Base-by-base conservation (phyloP, 2,329 filamentous ascomycete genomes). In the Trichoderma simmonsii region DNA sequence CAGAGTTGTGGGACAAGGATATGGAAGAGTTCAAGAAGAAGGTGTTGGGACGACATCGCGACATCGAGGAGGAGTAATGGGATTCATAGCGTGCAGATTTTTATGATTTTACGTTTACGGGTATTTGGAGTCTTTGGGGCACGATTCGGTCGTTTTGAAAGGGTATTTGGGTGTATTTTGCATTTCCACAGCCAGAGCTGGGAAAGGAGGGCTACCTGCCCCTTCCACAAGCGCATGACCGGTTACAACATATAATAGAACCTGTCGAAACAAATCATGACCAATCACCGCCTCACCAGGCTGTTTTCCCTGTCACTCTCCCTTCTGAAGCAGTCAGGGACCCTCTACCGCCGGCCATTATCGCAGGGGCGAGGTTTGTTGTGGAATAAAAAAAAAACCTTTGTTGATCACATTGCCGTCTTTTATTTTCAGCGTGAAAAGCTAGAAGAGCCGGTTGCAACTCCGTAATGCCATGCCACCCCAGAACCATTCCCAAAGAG, bases 1-100 rank as follows among this genome's bases (percentile, higher is more conserved):
- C 97, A 18, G 93, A 97, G 81, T 87, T 99, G 56, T 99, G 96
- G 95, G 95, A 98, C 81, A 94, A 91, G 77, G 90, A 98, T 80
- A 86, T 90, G 48, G 90, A 89, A 60, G 93, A 97, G 81, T 98
- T 96, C 87, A 94, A 97, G 88, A 89, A 89, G 75, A 91, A 91
- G 83, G 89, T 92, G 39, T 77, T 88, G 74, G 88, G 83, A 63
- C 86, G 90, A 73, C 89, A 92, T 82, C 85, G 85, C 61, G 90
- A 91, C 75, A 81, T 91, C 32, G 90, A 91, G 73, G 90, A 91
- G 74, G 89, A 91, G 77, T 73, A 54, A 64, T 56, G 68, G 51
- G 36, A 36, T 57, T 59, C 26, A 43, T 70, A 64, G 66, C 65
- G 61, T 65, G 54, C 66, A 39, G 39, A 28, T 21, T 70, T 70